A percentile compares a stretch with the other conserved stretches of the same genome.
Conservation (phyloP, 352 stramenopile species). For the Pythium sukuiense region DNA sequence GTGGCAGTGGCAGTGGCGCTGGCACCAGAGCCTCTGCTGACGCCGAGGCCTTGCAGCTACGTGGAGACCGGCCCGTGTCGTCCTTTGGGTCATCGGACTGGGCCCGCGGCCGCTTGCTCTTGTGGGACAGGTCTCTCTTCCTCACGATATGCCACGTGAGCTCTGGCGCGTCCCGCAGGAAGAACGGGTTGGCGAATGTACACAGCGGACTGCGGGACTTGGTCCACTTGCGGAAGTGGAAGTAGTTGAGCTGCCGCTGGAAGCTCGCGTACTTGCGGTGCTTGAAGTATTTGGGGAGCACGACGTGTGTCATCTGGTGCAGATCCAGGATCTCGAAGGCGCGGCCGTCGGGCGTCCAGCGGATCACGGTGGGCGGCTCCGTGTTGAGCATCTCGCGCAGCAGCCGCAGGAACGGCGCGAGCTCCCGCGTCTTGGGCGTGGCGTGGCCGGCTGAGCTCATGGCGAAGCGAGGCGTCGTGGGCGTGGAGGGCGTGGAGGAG, state of each 20-base stretch:
- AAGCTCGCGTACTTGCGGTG: constrained; percentile 94
- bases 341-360: constrained; percentile 32
- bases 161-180: constrained; percentile 56
- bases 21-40: neutral
- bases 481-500: neutral
- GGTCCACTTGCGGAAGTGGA: constrained; percentile 91
- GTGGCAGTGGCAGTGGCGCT: neutral
- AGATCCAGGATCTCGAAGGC: constrained; percentile 42
- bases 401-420: constrained; percentile 54
- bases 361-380: constrained; percentile 33
- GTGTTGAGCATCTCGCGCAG: constrained; percentile 50
- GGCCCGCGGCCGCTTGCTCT: neutral
- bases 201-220: constrained; percentile 74
- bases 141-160: constrained; percentile 45
- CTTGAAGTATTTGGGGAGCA: constrained; percentile 93
- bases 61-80: neutral
- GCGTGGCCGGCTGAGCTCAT: neutral
- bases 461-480: neutral
- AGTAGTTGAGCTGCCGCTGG: constrained; percentile 94
- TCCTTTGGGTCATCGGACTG: no score
- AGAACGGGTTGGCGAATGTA: constrained; percentile 77
- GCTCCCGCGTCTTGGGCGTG: constrained; percentile 17
- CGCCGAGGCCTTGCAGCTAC: constrained; percentile 3
- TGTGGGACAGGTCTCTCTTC: neutral
- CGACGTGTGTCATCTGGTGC: constrained; percentile 33